These are phyloP conservation scores for Laetiporus sulphureus DNA, from an alignment of 1,284 basidiomycete species.

Conservation along the genomic window DNA sequence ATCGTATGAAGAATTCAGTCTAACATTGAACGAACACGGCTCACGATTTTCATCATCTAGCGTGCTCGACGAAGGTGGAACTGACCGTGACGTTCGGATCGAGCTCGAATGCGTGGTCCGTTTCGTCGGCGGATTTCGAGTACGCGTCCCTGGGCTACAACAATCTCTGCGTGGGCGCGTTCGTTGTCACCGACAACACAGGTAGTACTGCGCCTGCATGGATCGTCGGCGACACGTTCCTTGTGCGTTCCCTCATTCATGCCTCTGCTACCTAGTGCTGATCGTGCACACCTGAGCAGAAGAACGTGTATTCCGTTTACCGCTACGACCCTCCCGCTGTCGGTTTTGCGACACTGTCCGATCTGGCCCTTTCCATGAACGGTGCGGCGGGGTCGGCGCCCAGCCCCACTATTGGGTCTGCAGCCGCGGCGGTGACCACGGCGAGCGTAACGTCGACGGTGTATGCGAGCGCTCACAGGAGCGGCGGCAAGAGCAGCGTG, in stretches of 20 bases:
- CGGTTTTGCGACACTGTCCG: constrained; percentile 43
- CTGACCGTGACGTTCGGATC: constrained; percentile 70
- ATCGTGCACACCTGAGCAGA: constrained; percentile 23
- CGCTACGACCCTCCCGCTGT: constrained; percentile 42
- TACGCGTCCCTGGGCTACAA: constrained; percentile 39
- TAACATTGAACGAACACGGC: too few species aligned
- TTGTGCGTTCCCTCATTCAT: constrained; percentile 12
- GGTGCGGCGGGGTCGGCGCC: not conserved
- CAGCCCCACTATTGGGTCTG: not conserved
- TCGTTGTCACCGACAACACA: constrained; percentile 63
- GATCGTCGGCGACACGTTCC: constrained; percentile 12
- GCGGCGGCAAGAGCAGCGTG: too few species aligned
- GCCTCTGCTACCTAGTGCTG: not conserved
- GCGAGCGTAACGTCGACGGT: too few species aligned
- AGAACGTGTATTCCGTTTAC: constrained; percentile 56
- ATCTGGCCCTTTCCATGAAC: constrained; percentile 14
- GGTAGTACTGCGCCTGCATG: constrained; percentile 42
- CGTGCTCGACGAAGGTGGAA: constrained; percentile 67
- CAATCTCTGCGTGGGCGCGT: constrained; percentile 72
- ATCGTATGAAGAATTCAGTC: constrained; percentile 50
- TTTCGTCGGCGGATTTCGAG: constrained; percentile 77
- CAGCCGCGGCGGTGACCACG: not conserved
- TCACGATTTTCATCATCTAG: too few species aligned
- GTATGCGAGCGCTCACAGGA: too few species aligned
- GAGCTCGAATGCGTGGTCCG: constrained; percentile 43